Evolutionary conservation across 768 basidiomycete species (phyloP).

Genomic region (Mycena crocata): DNA sequence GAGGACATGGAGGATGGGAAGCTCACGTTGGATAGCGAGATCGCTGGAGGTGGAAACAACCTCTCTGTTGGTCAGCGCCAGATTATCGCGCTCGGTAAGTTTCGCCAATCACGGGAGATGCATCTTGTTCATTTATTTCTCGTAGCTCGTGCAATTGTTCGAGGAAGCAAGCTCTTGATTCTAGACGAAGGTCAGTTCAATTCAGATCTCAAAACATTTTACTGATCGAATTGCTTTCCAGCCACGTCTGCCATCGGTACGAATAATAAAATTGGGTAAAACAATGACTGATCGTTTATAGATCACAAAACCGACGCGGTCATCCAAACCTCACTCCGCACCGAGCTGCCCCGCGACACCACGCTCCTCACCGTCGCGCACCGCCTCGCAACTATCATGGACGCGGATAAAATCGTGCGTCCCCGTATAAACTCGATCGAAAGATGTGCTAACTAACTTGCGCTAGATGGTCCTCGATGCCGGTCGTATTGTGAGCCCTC

Average conservation of each 20-base stretch:
- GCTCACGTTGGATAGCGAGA: conserved; percentile 22
- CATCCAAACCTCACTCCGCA: conserved; percentile 55
- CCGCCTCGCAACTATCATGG: conserved; percentile 47
- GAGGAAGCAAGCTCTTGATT: conserved; percentile 24
- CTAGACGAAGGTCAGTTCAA: conserved; percentile 23
- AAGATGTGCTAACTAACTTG: background rate
- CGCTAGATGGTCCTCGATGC: conserved; percentile 54
- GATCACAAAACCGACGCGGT: conserved; percentile 51
- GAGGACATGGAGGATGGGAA: conserved; percentile 16
- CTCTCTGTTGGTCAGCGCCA: conserved; percentile 26
- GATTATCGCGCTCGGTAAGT: conserved; percentile 22
- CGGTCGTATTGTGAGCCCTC: conserved; percentile 47
- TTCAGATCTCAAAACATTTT: conserved; percentile 8
- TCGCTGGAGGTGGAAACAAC: conserved; percentile 22
- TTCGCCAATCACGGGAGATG: too few relatives aligned
- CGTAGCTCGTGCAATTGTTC: conserved; percentile 39
- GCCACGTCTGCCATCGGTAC: conserved; percentile 27
- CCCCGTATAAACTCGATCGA: conserved; percentile 37
- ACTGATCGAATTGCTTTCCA: conserved; percentile 23
- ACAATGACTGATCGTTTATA: background rate
- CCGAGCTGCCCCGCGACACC: conserved; percentile 46
- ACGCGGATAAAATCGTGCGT: conserved; percentile 43
- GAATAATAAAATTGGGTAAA: background rate
- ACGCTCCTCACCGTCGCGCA: conserved; percentile 42
- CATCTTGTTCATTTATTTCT: background rate